Percentiles rank a stretch among this genome's conserved stretches.
Conservation (phyloP, 345 rosid species). For the Gossypium herbaceum region DNA sequence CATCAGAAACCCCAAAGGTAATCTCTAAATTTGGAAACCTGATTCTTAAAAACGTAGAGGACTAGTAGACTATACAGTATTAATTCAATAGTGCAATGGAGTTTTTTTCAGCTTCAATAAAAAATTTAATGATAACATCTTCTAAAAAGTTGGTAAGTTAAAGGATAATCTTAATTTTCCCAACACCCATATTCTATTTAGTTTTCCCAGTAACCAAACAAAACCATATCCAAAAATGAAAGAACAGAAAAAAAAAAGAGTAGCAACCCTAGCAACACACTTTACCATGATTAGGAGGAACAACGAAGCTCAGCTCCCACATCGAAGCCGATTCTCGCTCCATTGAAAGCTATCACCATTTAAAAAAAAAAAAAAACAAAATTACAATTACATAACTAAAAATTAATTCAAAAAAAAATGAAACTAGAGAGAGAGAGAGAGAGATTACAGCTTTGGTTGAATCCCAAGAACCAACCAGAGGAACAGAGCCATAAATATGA, state of each 20-base stretch:
- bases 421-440: background rate
- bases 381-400: background rate
- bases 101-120: background rate
- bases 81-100: background rate
- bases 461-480: constrained; percentile 95
- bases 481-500: constrained; percentile 89
- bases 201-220: constrained; percentile 9
- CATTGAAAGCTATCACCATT: constrained; percentile 56
- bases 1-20: background rate
- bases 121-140: background rate
- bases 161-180: background rate
- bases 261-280: background rate
- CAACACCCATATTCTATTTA: constrained; percentile 4
- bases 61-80: background rate
- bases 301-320: constrained; percentile 93
- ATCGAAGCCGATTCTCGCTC: constrained; percentile 86
- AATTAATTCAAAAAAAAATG: background rate
- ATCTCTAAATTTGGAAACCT: background rate
- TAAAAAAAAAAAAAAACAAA: background rate
- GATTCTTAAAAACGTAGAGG: background rate
- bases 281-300: constrained; percentile 94
- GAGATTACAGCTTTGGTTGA: constrained; percentile 70
- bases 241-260: background rate
- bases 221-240: background rate
- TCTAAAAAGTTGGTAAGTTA: background rate